Percentiles rank a stretch among this genome's conserved stretches.
Evolutionary conservation across 2,329 filamentous ascomycete species (phyloP).

Genomic region (Ambrosiella xylebori): DNA sequence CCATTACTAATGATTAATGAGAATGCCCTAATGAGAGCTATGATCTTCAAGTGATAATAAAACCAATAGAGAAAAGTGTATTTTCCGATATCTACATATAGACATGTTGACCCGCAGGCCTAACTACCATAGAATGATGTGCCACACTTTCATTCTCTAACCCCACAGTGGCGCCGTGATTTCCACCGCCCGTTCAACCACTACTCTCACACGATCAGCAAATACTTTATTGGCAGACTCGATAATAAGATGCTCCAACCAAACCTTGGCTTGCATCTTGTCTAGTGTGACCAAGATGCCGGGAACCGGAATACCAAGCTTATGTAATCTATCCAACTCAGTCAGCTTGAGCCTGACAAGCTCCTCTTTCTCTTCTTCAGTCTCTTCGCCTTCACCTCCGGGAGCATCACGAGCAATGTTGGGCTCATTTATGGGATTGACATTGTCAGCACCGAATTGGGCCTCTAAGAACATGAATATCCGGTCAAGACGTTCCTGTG

Average conservation of each 20-base stretch:
- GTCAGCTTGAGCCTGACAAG: slow-evolving; percentile 40
- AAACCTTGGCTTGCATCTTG: slow-evolving; percentile 71
- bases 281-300: slow-evolving; percentile 78
- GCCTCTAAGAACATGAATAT: slow-evolving; percentile 94
- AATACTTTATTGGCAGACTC: slow-evolving; percentile 68
- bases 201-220: slow-evolving; percentile 68
- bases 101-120: no score
- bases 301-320: slow-evolving; percentile 75
- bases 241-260: slow-evolving; percentile 82
- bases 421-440: slow-evolving; percentile 56
- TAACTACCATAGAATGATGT: background rate
- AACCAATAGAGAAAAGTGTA: no score
- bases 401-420: slow-evolving; percentile 25
- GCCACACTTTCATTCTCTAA: slow-evolving; percentile 17
- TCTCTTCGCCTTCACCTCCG: slow-evolving; percentile 19
- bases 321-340: slow-evolving; percentile 65
- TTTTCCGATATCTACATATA: no score
- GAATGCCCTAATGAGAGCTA: background rate
- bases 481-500: slow-evolving; percentile 63
- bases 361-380: slow-evolving; percentile 27
- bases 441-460: slow-evolving; percentile 75
- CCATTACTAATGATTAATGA: background rate
- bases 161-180: slow-evolving; percentile 61
- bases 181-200: slow-evolving; percentile 80
- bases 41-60: background rate